Conservation (phyloP, 768 basidiomycete genomes). For the Lentinula lateritia region DNA sequence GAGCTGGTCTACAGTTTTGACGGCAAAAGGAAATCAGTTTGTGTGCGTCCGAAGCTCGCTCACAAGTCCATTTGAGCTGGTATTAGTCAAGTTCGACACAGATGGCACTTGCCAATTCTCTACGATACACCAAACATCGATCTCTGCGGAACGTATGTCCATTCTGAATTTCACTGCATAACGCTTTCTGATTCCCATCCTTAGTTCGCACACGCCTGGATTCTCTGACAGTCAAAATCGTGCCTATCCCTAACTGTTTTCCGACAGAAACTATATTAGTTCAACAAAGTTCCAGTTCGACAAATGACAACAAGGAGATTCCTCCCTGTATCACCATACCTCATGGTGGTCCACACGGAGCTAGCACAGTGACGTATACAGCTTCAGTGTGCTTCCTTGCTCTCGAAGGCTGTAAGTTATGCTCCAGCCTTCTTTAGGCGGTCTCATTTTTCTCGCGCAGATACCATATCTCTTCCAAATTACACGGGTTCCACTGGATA, state of each 20-base stretch:
- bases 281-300: conserved; percentile 19
- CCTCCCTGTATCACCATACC: conserved; percentile 46
- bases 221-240: conserved; percentile 33
- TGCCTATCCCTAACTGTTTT: conserved; percentile 43
- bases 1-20: conserved; percentile 48
- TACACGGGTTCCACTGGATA: conserved; percentile 67
- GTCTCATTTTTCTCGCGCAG: conserved; percentile 22
- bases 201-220: conserved; percentile 39
- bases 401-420: conserved; percentile 54
- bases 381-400: conserved; percentile 39
- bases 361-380: conserved; percentile 41
- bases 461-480: conserved; percentile 55
- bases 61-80: conserved; percentile 38
- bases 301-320: background rate
- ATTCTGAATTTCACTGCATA: background rate
- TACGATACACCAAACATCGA: conserved; percentile 31
- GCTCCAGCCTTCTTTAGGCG: background rate
- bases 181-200: background rate
- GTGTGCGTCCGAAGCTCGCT: conserved; percentile 48
- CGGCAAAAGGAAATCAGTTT: conserved; percentile 39
- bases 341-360: conserved; percentile 63
- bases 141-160: conserved; percentile 36
- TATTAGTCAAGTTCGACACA: conserved; percentile 36
- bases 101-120: conserved; percentile 24
- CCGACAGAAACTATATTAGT: conserved; percentile 55